Evolutionary conservation across 306 rosid species (phyloP), one percentile per base, ranked within the genome.

Genomic region (Inga oerstediana): DNA sequence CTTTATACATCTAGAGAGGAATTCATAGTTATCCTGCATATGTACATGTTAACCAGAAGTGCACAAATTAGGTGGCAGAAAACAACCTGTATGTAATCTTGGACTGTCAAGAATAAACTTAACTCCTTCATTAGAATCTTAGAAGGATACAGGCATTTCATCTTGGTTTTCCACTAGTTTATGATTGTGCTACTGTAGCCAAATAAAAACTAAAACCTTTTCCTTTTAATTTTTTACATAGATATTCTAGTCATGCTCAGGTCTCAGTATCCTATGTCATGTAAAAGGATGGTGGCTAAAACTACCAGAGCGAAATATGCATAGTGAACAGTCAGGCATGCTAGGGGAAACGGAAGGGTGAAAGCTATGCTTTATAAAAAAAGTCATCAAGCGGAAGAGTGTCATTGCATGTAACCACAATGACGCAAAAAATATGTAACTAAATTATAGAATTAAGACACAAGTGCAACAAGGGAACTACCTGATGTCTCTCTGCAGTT

Each of bases 401-500:
- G 1, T 49, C 54, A 11, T 14, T 49, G 54, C 54, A 49, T 4
- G 54, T 49, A 49, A 49, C 54, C 19, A 49, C 54, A 49, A 49
- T 11, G 17, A 13, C 16, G 54, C 54, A 62, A 24, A 56, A 84
- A 22, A 75, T 79, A 65, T 51, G 49, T 30, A 10, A 58, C 77
- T 58, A 65, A 49, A 52, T 8, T 34, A 68, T 8, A 46, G 77
- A 61, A 65, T 46, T 24, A 82, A 61, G 62, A 71, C 52, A 78
- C 24, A 80, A 79, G 67, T 75, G 71, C 59, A 82, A 75, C 72
- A 72, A 81, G 78, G 82, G 73, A 37, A 20, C 67, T 76, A 96
- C 99, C 97, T 92, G 99, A 82, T 92, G 94, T 85, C 88, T 94
- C 87, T 94, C 98, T 49, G 89, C 91, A 3, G 91, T 87, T 71